Percentiles rank a stretch among this genome's conserved stretches.
These are phyloP conservation scores for Coemansia sp. DNA, from an alignment of 192 early-diverging fungal species.

Conservation along the genomic window DNA sequence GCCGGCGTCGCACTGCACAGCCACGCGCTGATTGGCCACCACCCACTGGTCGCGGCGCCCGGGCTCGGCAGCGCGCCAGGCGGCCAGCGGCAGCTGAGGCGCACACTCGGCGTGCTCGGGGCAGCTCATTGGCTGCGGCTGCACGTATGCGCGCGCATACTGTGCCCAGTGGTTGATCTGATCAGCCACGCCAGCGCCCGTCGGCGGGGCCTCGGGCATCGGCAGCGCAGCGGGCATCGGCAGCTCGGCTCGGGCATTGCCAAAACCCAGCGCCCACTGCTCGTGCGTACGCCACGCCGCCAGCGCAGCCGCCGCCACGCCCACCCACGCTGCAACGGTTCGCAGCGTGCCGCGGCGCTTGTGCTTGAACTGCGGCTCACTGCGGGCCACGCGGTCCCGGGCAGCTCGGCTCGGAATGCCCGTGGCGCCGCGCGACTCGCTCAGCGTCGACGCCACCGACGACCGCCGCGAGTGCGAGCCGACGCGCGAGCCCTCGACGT, in stretches of 20 bases:
- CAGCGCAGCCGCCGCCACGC: constrained; percentile 7
- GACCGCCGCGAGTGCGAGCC: constrained; percentile 44
- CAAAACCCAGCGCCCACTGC: constrained; percentile 44
- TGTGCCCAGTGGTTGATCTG: constrained; percentile 20
- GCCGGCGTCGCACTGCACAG: constrained; percentile 48
- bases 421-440: constrained; percentile 43
- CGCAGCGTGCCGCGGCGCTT: constrained; percentile 2
- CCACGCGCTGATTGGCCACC: constrained; percentile 15
- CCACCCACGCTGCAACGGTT: background rate
- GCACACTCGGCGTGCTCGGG: constrained; percentile 51
- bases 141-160: constrained; percentile 21
- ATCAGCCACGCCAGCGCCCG: background rate
- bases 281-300: constrained; percentile 40
- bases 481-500: constrained; percentile 18
- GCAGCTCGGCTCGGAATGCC: constrained; percentile 15
- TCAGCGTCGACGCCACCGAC: constrained; percentile 39
- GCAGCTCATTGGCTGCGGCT: constrained; percentile 39
- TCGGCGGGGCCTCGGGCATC: constrained; percentile 18
- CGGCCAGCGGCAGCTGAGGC: constrained; percentile 29
- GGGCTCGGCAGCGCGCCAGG: constrained; percentile 7
- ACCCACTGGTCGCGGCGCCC: constrained; percentile 42
- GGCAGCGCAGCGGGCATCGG: too few species aligned
- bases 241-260: constrained; percentile 37
- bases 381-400: background rate
- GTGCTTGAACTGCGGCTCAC: background rate